Base-by-base conservation (phyloP, 2,329 filamentous ascomycete species). In the Orbilia quercus region DNA sequence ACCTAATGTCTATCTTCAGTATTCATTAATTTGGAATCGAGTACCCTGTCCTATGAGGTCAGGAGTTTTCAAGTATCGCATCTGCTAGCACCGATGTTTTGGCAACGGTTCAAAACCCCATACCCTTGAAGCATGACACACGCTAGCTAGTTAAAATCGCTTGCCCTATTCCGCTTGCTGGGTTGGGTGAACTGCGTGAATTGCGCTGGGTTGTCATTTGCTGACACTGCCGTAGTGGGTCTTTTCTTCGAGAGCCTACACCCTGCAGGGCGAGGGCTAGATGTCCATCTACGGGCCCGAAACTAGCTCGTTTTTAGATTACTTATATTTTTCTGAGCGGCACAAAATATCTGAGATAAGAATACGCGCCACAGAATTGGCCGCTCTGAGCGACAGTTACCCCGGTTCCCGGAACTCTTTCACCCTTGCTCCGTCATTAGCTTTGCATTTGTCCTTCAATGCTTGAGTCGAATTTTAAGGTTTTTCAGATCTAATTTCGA, bases 201-300 rank as follows among this genome's bases (percentile, higher is more conserved):
- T 57, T 57, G 36, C 36, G 53, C 20, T 57, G 53, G 22, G 20
- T 36, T 57, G 53, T 31, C 23, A 57, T 57, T 57, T 57, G 53
- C 53, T 57, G 36, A 44, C 53, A 44, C n/a, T 44, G 18, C 48
- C 28, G 53, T 16, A 34, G 53, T 57, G 53, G 53, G 40, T 57
- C 53, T 36, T 9, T 57, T 57, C 36, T 22, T 57, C 36, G 20
- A 22, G 40, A 54, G 22, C 20, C 47, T 51, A 20, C 51, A 58
- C 34, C 48, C 57, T 62, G 25, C 64, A 62, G 50, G 42, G 64
- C 55, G 60, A 55, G 53, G 22, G 44, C 51, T 67, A 67, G 63
- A 53, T 67, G 50, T 53, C 63, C 40, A 65, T 67, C 25, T 58
- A 25, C 14, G 45, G 63, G 63, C 63, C 63, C 63, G 63, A 67